Conservation (phyloP, 2,329 filamentous ascomycete genomes). For the Ophiocordyceps sinensis region DNA sequence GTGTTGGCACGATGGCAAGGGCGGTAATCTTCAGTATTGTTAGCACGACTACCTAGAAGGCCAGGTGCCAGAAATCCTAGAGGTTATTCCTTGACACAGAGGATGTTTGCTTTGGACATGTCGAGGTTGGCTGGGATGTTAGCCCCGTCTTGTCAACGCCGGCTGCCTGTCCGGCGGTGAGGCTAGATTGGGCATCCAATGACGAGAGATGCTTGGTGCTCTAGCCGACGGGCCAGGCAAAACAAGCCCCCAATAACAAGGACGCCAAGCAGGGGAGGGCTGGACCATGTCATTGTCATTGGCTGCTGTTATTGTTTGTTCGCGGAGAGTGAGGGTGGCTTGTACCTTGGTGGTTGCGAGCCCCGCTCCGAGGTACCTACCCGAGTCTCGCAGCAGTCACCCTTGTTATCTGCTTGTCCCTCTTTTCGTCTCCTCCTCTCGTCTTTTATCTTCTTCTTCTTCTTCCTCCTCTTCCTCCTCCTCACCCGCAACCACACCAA, state of each 20-base stretch:
- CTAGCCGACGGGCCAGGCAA: too few relatives aligned
- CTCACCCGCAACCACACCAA: conserved; percentile 38
- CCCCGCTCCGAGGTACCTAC: background rate
- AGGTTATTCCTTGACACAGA: too few relatives aligned
- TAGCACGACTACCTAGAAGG: background rate
- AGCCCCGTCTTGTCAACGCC: background rate
- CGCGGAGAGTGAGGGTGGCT: conserved; percentile 1
- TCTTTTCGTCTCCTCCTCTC: conserved; percentile 3
- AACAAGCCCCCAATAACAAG: too few relatives aligned
- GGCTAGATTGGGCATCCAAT: too few relatives aligned
- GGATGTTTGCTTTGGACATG: too few relatives aligned
- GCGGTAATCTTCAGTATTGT: background rate
- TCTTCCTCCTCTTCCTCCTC: conserved; percentile 9
- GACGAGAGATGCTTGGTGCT: too few relatives aligned
- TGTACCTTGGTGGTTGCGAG: conserved; percentile 4
- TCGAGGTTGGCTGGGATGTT: too few relatives aligned
- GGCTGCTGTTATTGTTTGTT: background rate
- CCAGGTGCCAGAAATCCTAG: background rate
- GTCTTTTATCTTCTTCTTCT: background rate
- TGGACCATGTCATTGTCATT: too few relatives aligned
- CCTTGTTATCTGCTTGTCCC: conserved; percentile 1
- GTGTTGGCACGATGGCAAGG: background rate
- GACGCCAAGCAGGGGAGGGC: too few relatives aligned
- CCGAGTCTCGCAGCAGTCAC: background rate
- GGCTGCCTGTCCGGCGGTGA: too few relatives aligned